Conservation (phyloP, 2,329 filamentous ascomycete genomes). For the Penicillium fuscoglaucum region DNA sequence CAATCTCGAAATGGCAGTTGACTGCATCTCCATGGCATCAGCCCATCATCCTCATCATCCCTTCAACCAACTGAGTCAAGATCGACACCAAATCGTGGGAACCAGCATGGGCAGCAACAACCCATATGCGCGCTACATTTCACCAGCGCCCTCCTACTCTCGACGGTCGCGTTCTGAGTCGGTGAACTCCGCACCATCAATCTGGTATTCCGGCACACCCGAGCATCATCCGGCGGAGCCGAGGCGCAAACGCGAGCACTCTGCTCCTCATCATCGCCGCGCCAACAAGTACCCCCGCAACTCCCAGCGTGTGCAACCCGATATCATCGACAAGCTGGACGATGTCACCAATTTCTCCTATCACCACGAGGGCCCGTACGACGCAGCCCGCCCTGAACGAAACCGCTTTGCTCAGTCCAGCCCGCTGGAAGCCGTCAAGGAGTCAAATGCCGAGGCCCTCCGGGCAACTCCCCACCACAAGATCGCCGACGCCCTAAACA, state of each 20-base stretch:
- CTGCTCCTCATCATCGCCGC: constrained; percentile 20
- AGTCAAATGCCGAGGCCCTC: constrained; percentile 73
- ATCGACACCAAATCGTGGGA: constrained; percentile 10
- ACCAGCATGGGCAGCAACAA: constrained; percentile 23
- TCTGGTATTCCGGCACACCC: constrained; percentile 27
- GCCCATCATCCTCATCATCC: constrained; percentile 25
- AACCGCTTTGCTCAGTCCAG: constrained; percentile 65
- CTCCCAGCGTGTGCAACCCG: constrained; percentile 57
- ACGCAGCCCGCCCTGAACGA: constrained; percentile 73
- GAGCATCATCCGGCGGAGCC: constrained; percentile 31
- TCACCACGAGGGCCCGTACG: constrained; percentile 89
- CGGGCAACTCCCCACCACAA: constrained; percentile 78
- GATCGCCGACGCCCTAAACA: constrained; percentile 69
- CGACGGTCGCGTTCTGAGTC: constrained; percentile 26
- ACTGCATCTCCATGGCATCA: constrained; percentile 27
- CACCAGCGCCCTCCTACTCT: constrained; percentile 24
- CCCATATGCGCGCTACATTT: constrained; percentile 31
- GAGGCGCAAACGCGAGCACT: constrained; percentile 18
- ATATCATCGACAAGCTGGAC: constrained; percentile 80
- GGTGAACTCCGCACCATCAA: constrained; percentile 22
- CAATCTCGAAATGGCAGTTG: constrained; percentile 17
- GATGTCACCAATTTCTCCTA: constrained; percentile 64
- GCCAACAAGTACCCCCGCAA: constrained; percentile 21
- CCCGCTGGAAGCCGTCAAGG: constrained; percentile 73
- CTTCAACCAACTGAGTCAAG: constrained; percentile 15